Base-by-base conservation (phyloP, 2,329 filamentous ascomycete genomes). In the Sarocladium brachiariae region DNA sequence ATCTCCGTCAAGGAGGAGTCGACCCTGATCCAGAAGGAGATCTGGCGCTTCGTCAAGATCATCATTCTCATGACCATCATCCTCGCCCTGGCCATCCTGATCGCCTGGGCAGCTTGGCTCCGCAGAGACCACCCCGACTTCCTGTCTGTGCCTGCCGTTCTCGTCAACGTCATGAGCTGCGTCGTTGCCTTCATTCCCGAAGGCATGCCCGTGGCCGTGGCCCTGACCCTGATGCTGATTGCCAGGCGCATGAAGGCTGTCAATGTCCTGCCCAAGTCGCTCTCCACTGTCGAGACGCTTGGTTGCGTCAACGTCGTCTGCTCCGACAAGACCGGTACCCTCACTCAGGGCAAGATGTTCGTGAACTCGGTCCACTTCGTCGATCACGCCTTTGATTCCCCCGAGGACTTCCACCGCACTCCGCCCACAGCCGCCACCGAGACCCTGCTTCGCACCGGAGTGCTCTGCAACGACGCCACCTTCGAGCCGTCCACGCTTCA, bases 211-310 rank as follows among this genome's bases (percentile, higher is more conserved):
- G 64, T 69, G 4, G 67, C 58, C 9, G 68, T 70, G 1, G 63
- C 68, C 0, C 52, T 70, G 25, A 72, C 69, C 0, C 60, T 72
- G 1, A 68, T 71, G 66, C 66, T 72, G 62, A 63, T 71, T 0
- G 70, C 70, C 2, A 60, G 63, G 14, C 65, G 60, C 33, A 73
- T 73, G 70, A 73, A 71, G 58, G 61, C 63, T 4, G 63, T 65
- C 54, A 65, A 69, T 24, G 63, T 73, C n/a, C 53, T 73, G 14
- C 68, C 68, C 16, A 72, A 72, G 51, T 66, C 67, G 2, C 55
- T 72, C 43, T 87, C 87, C 66, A 89, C 86, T 0, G 85, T 89
- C 0, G 86, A 89, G 65, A 89, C 86, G 0, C 74, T 89, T 1
- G 86, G 86, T 1, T 76, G 82, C 0, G 85, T 89, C 1, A 86